Evolutionary conservation across 2,329 filamentous ascomycete species (phyloP), one percentile per base, ranked within the genome.

Genomic region (Celoporthe dispersa): DNA sequence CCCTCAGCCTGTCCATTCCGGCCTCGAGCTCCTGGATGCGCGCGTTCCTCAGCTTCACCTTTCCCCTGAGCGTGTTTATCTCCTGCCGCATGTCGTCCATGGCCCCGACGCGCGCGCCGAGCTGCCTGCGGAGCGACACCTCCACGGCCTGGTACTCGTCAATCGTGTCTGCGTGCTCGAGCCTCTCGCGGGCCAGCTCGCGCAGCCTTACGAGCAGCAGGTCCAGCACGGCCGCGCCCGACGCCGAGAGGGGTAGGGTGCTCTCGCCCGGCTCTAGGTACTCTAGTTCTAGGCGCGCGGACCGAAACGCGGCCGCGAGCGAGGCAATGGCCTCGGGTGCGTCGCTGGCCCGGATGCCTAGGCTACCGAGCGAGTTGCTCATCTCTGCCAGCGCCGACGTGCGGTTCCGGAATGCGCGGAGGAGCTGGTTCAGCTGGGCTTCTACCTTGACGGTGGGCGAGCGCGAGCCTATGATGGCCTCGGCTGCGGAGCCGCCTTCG

Each of bases 101-200:
- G 25, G 83, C 85, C 0, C 82, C 81, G 0, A 87, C 84, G 0
- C 87, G 82, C 0, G 85, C 83, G 12, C 82, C 80, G 3, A 90
- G 84, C 74, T 90, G 88, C 72, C 87, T 83, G 1, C 87, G 83
- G 16, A 91, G 80, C 0, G 84, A 85, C 0, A 81, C 78, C 78
- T 90, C 87, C 7, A 86, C 83, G 31, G 83, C 82, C 75, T 87
- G 87, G 77, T 89, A 88, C 78, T 90, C 86, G 75, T 90, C 88
- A 44, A 90, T 85, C 37, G 80, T 77, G n/a, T 82, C 82, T 63
- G 89, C 87, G 55, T 79, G 81, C 63, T 86, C 84, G 37, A 80
- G 82, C 11, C 78, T 80, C 67, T 80, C 81, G 59, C 80, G 81
- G 1, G 84, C 79, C 41, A 90, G 81, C 19, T 81, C 80, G 2